Evolutionary conservation across 2,329 filamentous ascomycete species (phyloP).

Genomic region (Stromatinia cepivora): DNA sequence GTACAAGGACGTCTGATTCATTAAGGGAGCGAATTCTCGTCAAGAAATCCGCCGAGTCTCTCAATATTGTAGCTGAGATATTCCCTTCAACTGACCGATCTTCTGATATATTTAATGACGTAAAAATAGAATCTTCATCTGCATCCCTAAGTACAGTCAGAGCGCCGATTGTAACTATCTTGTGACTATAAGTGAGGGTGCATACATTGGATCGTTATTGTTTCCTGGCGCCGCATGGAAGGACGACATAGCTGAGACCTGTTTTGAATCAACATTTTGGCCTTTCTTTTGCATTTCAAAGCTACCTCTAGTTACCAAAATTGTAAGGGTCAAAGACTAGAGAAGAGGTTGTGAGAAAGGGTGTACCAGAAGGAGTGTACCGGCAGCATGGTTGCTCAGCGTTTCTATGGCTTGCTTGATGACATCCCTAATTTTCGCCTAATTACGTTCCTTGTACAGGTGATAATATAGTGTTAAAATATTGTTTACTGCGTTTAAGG

Average conservation of each 20-base stretch:
- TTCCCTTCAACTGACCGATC: background rate
- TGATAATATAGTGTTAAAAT: conserved; percentile 4
- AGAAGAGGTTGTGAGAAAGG: conserved; percentile 1
- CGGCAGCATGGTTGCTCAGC: conserved; percentile 19
- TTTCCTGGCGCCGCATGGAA: conserved; percentile 2
- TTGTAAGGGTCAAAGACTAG: conserved; percentile 6
- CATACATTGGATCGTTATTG: conserved; percentile 17
- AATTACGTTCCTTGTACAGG: conserved; percentile 9
- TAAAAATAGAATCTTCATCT: conserved; percentile 17
- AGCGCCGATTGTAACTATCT: background rate
- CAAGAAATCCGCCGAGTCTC: conserved; percentile 46
- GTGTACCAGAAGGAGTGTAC: conserved; percentile 13
- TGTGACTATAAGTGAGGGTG: background rate
- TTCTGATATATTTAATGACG: conserved; percentile 14
- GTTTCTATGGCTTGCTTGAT: conserved; percentile 16
- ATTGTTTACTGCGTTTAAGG: conserved; percentile 4
- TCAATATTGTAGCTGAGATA: conserved; percentile 28
- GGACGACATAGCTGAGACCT: conserved; percentile 20
- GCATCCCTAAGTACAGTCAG: conserved; percentile 12
- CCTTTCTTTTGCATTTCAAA: background rate
- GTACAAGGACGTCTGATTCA: conserved; percentile 57
- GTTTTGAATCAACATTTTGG: conserved; percentile 20
- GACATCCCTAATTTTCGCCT: conserved; percentile 11
- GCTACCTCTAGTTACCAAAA: conserved; percentile 16
- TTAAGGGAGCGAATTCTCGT: conserved; percentile 49